Base-by-base conservation (phyloP, 2,329 filamentous ascomycete genomes). In the Metarhizium album region DNA sequence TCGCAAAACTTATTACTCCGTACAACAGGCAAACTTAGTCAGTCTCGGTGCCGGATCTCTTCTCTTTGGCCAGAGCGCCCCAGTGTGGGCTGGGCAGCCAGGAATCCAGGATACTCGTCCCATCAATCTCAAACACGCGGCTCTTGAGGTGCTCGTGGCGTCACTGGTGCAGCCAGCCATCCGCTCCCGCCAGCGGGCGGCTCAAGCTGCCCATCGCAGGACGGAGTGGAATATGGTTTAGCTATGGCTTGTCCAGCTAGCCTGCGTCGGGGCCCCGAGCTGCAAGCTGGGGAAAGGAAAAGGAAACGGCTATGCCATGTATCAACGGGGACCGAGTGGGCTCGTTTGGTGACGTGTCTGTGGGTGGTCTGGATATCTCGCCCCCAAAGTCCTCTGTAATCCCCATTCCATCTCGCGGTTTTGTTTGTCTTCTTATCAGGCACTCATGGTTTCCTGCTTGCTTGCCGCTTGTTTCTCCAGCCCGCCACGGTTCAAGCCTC, bases 61-160 rank as follows among this genome's bases (percentile, higher is more conserved):
- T 38, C 46, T 38, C 27, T 27, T 38, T 55, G 72, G 56, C 64
- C 69, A 75, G 72, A 71, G 70, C 65, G 67, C 64, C 63, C 59
- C 63, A 49, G 47, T 31, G 42, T 57, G 61, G 57, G 53, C 42
- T 48, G n/a, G 27, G 45, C 20, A 45, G 40, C 43, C n/a, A 23
- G 48, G 37, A 45, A 45, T 33, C 43, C n/a, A 23, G 48, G 37
- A 45, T 52, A 38, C 22, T 51, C 67, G 63, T 72, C 67, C 69
- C 69, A 73, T 75, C 65, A 73, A 74, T 68, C 69, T 76, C 75
- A 78, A 76, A 79, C 74, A 59, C 56, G 57, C 55, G 52, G 55
- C 56, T 45, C 38, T 29, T 29, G 54, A 57, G 53, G 40, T 45
- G 52, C 47, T 14, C 23, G 16, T 45, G 40, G n/a, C 37, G 16